Evolutionary conservation across 805 yeast species (phyloP).

Genomic region (Kluyveromyces dobzhanskii): DNA sequence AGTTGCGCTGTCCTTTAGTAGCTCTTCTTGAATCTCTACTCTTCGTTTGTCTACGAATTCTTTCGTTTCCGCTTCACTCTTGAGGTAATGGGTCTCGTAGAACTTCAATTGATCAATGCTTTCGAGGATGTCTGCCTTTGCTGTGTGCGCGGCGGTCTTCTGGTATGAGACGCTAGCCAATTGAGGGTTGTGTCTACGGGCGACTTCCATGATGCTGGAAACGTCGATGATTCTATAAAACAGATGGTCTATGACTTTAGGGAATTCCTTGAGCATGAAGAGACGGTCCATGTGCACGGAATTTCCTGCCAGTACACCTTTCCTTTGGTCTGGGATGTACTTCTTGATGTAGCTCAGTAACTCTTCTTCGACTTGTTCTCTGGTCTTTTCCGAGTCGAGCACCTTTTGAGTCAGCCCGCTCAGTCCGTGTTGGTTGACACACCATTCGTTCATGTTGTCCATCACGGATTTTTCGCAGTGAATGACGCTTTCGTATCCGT

Average conservation of each 20-base stretch:
- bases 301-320: conserved; percentile 83
- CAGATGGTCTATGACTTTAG: conserved; percentile 50
- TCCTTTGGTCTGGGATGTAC: conserved; percentile 42
- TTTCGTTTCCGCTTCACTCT: conserved; percentile 16
- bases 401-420: conserved; percentile 74
- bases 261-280: conserved; percentile 79
- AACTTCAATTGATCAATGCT: conserved; percentile 77
- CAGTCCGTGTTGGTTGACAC: conserved; percentile 68
- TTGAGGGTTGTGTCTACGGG: conserved; percentile 64
- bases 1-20: neutral
- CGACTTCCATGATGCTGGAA: conserved; percentile 74
- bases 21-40: conserved; percentile 2
- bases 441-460: conserved; percentile 83
- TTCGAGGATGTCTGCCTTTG: conserved; percentile 79
- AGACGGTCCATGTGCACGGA: conserved; percentile 85
- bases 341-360: conserved; percentile 51
- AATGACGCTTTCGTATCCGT: conserved; percentile 76
- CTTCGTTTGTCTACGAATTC: conserved; percentile 7
- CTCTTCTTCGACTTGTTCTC: conserved; percentile 56
- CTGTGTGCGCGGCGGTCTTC: conserved; percentile 75
- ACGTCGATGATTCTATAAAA: conserved; percentile 86
- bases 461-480: conserved; percentile 54
- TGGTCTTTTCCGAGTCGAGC: conserved; percentile 43
- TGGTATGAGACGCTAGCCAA: conserved; percentile 48
- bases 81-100: conserved; percentile 61